phyloP scores from a whole-genome alignment of 192 early-diverging fungal genomes.

The Obelidium mucronatum region DNA sequence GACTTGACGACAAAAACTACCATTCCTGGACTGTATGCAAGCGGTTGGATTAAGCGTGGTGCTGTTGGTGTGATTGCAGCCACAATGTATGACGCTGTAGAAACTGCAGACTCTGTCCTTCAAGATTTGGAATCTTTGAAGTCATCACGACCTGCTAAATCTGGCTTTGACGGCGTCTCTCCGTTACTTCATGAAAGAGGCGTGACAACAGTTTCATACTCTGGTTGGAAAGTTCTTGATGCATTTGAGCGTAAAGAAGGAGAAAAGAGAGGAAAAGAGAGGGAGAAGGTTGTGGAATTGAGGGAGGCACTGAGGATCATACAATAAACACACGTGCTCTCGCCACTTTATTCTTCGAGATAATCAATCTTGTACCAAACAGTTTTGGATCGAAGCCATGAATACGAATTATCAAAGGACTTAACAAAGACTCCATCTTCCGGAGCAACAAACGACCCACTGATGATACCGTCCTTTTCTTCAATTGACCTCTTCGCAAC shows the following conservation, averaged over 20 bases:
- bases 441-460: background rate
- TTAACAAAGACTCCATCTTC: background rate
- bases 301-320: background rate
- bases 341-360: background rate
- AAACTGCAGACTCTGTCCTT: constrained; percentile 83
- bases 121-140: constrained; percentile 51
- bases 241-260: constrained; percentile 74
- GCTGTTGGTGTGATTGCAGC: constrained; percentile 92
- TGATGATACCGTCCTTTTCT: background rate
- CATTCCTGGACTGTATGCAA: constrained; percentile 80
- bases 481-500: background rate
- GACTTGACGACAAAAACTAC: constrained; percentile 36
- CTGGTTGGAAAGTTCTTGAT: constrained; percentile 87
- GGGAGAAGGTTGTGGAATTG: constrained; percentile 76
- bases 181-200: constrained; percentile 20
- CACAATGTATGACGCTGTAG: constrained; percentile 93
- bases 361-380: background rate
- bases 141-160: constrained; percentile 71
- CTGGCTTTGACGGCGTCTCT: constrained; percentile 34
- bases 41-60: constrained; percentile 97
- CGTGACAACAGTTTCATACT: constrained; percentile 61
- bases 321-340: background rate
- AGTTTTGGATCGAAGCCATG: background rate
- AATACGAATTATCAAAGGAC: constrained; percentile 5
- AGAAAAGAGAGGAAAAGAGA: constrained; percentile 68